These are phyloP conservation scores for Periconia sp. DNA, from an alignment of 2,329 filamentous ascomycete genomes.

Conservation along the genomic window DNA sequence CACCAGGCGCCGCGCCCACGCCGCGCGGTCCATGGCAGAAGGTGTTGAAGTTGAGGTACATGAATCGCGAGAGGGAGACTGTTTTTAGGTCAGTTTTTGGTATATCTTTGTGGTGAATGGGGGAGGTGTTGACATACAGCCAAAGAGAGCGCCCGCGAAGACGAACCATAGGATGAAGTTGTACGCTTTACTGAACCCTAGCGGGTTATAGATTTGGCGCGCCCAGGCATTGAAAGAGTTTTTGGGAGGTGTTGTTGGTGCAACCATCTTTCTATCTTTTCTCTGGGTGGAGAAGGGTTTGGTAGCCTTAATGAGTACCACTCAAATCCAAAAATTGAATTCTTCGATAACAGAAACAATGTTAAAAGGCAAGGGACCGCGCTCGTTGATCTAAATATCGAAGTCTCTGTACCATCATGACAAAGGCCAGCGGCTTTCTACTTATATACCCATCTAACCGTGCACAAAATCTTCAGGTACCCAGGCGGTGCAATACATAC, in stretches of 20 bases:
- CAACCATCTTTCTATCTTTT: constrained; percentile 17
- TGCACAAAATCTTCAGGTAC: too few relatives aligned
- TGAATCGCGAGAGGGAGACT: constrained; percentile 51
- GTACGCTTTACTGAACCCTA: constrained; percentile 61
- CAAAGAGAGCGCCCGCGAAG: constrained; percentile 10
- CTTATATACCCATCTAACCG: too few relatives aligned
- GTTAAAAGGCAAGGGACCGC: too few relatives aligned
- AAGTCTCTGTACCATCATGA: too few relatives aligned
- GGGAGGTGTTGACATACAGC: constrained; percentile 2
- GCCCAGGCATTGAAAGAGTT: constrained; percentile 14
- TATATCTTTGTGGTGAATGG: not conserved
- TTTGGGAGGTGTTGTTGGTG: constrained; percentile 8
- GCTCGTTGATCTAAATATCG: too few relatives aligned
- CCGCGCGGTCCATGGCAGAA: constrained; percentile 19
- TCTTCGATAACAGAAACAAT: too few relatives aligned
- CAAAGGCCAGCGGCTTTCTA: too few relatives aligned
- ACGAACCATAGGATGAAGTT: constrained; percentile 56
- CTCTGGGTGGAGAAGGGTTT: not conserved
- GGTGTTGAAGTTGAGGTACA: constrained; percentile 51
- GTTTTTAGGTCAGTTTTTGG: not conserved
- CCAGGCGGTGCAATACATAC: too few relatives aligned
- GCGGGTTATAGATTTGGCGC: constrained; percentile 31
- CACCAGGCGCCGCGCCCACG: constrained; percentile 41
- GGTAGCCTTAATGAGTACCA: too few relatives aligned
- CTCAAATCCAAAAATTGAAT: too few relatives aligned